A percentile compares a stretch with the other conserved stretches of the same genome.
phyloP scores from a whole-genome alignment of 768 basidiomycete species.

The Boletellus emodensis region DNA sequence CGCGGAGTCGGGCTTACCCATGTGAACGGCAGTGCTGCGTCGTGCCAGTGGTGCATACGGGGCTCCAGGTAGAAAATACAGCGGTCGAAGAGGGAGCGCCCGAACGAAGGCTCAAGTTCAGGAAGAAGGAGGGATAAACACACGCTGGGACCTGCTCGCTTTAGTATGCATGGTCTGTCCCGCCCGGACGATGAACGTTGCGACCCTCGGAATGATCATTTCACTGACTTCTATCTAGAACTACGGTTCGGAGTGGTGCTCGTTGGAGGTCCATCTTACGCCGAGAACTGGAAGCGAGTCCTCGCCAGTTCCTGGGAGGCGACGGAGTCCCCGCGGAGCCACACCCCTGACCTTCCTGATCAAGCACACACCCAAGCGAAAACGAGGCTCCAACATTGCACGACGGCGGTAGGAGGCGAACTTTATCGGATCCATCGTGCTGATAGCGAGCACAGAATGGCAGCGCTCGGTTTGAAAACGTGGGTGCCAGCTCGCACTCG shows the following conservation, averaged over 20 bases:
- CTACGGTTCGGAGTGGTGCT: no score
- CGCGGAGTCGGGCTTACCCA: conserved; percentile 12
- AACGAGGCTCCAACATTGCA: background rate
- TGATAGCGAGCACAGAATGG: background rate
- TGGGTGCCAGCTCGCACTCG: no score
- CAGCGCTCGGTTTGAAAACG: no score
- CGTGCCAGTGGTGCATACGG: conserved; percentile 5
- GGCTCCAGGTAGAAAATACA: no score
- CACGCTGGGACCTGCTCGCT: no score
- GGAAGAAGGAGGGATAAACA: no score
- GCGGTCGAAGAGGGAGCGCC: background rate
- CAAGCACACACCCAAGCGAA: background rate
- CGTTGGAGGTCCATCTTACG: no score
- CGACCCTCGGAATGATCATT: conserved; percentile 5
- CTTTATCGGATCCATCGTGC: conserved; percentile 1
- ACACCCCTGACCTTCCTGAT: conserved; percentile 1
- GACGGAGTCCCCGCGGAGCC: no score
- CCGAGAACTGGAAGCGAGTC: no score
- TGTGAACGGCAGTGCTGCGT: conserved; percentile 5
- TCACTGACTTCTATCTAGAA: background rate
- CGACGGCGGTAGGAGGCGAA: background rate
- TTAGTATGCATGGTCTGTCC: no score
- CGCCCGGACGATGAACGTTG: background rate
- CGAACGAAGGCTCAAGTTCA: background rate
- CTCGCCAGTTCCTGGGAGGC: no score